Evolutionary conservation across 768 basidiomycete species (phyloP).

Genomic region (Harrya chromipes): DNA sequence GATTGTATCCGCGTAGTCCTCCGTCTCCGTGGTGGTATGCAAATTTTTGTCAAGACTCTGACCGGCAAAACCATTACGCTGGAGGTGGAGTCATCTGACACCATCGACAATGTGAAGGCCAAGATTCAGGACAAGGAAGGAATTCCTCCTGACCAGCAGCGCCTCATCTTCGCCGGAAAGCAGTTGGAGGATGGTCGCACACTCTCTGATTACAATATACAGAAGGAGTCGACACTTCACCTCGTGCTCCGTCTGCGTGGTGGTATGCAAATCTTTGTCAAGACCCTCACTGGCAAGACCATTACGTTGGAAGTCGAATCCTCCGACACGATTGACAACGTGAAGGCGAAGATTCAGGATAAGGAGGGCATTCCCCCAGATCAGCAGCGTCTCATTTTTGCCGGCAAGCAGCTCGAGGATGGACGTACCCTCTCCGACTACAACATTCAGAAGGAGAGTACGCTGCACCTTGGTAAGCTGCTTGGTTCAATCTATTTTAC

Average conservation of each 20-base stretch:
- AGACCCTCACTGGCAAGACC: constrained; percentile 73
- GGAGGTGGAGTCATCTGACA: constrained; percentile 91
- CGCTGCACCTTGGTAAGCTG: constrained; percentile 52
- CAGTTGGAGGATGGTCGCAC: constrained; percentile 94
- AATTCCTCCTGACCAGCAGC: constrained; percentile 81
- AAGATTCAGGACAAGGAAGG: constrained; percentile 85
- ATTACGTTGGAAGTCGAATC: constrained; percentile 76
- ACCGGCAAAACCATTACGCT: constrained; percentile 92
- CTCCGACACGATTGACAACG: constrained; percentile 73
- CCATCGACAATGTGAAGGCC: constrained; percentile 86
- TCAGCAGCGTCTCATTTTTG: constrained; percentile 77
- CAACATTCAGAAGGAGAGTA: constrained; percentile 74
- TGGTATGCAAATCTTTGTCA: constrained; percentile 71
- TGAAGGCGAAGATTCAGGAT: constrained; percentile 76
- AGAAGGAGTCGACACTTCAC: constrained; percentile 79
- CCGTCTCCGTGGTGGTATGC: constrained; percentile 88
- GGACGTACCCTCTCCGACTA: constrained; percentile 77
- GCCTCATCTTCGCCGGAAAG: constrained; percentile 91
- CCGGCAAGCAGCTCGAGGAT: constrained; percentile 77
- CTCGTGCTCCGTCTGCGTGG: constrained; percentile 72
- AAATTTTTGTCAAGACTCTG: constrained; percentile 85
- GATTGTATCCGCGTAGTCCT: constrained; percentile 43
- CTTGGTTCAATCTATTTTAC: background rate
- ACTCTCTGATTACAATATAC: constrained; percentile 75
- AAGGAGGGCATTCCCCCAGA: constrained; percentile 80